Evolutionary conservation across 495 filamentous ascomycete genomes (phyloP), one percentile per base, ranked within the genome.

Genomic region (Trichocladium antarcticum): DNA sequence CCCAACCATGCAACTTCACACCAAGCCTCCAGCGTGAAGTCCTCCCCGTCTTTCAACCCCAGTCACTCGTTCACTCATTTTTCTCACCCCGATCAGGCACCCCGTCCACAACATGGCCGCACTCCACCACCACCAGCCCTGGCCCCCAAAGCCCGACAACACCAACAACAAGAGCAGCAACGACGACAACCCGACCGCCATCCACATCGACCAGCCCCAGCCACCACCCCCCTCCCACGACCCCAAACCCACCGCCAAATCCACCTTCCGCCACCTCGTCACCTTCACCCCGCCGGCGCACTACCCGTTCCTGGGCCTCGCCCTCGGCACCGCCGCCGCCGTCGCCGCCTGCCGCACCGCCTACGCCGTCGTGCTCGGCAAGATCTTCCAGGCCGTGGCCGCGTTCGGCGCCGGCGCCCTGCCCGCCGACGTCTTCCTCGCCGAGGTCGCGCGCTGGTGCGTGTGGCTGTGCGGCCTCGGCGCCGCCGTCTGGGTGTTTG

Each of bases 311-410:
- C 66, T 89, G 1, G 24, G 35, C 2, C 51, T 67, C 29, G 55
- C 79, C 10, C 40, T 82, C 27, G 7, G 75, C 15, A 66, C 79
- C 32, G 75, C 86, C 1, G 40, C 84, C 5, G 48, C 80, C 17
- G 74, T 83, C 10, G 84, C 84, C 5, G 66, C 80, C 16, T 62
- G 79, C 19, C 73, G 76, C 32, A 82, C 89, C 2, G 68, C 69
- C 1, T 71, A 84, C 37, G 79, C 89, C 3, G 68, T 89, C 5
- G 61, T 95, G 2, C 72, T 89, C 10, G 90, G 92, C 14, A 71
- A 75, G 37, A 72, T 90, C 35, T 95, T 98, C 54, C 74, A 84
- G 14, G 64, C 73, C 5, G 82, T 93, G 43, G 73, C 83, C 1
- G 61, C 69, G 2, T 92, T 78, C 54, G 86, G 83, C 1, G 69